Evolutionary conservation across 768 basidiomycete genomes (phyloP), one percentile per base, ranked within the genome.

Genomic region (Cubamyces sp.): DNA sequence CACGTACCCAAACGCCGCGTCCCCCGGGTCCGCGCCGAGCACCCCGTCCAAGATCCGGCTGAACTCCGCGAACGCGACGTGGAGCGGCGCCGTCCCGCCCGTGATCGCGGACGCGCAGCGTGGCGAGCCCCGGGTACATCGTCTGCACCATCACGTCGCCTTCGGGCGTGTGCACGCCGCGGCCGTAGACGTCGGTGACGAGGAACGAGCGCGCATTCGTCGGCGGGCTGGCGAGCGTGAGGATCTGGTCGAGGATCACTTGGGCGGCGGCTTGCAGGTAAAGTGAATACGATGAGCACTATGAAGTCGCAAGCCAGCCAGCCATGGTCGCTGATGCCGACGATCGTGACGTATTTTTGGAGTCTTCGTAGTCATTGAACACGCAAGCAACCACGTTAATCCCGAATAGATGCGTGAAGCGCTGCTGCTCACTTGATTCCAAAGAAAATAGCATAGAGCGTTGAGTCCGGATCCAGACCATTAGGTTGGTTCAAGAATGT

Each of bases 131-230:
- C 15, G 75, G 70, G 65, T 78, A 84, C 23, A 83, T 67, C 7
- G 76, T 70, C 57, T 82, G 79, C 46, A 82, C 78, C 72, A 76
- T 83, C 4, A 79, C 75, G 65, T 84, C 76, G 5, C 82, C 84
- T 30, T 69, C 71, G 14, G 76, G 68, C 0, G 77, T 70, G 12
- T 76, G 73, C 12, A n/a, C n/a, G n/a, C n/a, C 84, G 21, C 76
- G 77, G 7, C 84, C 84, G 42, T 84, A 84, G 7, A 75, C 80
- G 64, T 84, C 82, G 1, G n/a, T n/a, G n/a, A n/a, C n/a, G n/a
- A n/a, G n/a, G n/a, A n/a, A n/a, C n/a, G n/a, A n/a, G n/a, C n/a
- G n/a, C n/a, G n/a, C n/a, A n/a, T n/a, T n/a, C n/a, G n/a, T n/a
- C n/a, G n/a, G n/a, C n/a, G n/a, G n/a, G n/a, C n/a, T n/a, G n/a